A percentile compares a stretch with the other conserved stretches of the same genome.
Evolutionary conservation across 2,329 filamentous ascomycete genomes (phyloP).

Genomic region (Fusarium cicatricum): DNA sequence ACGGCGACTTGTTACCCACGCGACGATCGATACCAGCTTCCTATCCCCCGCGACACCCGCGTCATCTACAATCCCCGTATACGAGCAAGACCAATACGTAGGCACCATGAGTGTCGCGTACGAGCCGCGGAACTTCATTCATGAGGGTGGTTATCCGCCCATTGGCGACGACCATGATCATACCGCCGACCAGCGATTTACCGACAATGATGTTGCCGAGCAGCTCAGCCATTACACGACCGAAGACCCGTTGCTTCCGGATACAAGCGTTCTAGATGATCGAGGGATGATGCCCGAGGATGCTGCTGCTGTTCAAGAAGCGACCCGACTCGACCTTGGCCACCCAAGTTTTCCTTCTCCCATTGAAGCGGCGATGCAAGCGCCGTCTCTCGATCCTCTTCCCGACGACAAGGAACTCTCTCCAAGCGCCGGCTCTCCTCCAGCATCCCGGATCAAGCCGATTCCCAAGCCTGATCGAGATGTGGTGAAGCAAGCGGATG

Average conservation of each 20-base stretch:
- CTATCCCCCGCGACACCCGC: slow-evolving; percentile 24
- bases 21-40: slow-evolving; percentile 19
- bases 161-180: slow-evolving; percentile 57
- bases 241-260: slow-evolving; percentile 49
- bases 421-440: slow-evolving; percentile 45
- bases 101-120: slow-evolving; percentile 61
- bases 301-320: slow-evolving; percentile 49
- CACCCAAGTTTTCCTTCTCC: slow-evolving; percentile 47
- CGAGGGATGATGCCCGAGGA: slow-evolving; percentile 50
- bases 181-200: slow-evolving; percentile 51
- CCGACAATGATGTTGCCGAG: slow-evolving; percentile 54
- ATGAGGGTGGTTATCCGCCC: slow-evolving; percentile 57
- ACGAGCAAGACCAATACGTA: slow-evolving; percentile 18
- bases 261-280: slow-evolving; percentile 50
- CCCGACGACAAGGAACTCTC: slow-evolving; percentile 48
- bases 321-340: slow-evolving; percentile 50
- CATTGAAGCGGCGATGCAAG: slow-evolving; percentile 44
- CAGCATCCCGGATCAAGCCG: slow-evolving; percentile 56
- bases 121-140: slow-evolving; percentile 58
- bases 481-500: slow-evolving; percentile 69
- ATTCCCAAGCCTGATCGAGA: slow-evolving; percentile 68
- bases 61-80: slow-evolving; percentile 17
- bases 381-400: slow-evolving; percentile 45
- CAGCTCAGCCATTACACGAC: slow-evolving; percentile 55
- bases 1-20: slow-evolving; percentile 9